Base-by-base conservation (phyloP, 2,329 filamentous ascomycete genomes). In the Neodidymelliopsis sp. region DNA sequence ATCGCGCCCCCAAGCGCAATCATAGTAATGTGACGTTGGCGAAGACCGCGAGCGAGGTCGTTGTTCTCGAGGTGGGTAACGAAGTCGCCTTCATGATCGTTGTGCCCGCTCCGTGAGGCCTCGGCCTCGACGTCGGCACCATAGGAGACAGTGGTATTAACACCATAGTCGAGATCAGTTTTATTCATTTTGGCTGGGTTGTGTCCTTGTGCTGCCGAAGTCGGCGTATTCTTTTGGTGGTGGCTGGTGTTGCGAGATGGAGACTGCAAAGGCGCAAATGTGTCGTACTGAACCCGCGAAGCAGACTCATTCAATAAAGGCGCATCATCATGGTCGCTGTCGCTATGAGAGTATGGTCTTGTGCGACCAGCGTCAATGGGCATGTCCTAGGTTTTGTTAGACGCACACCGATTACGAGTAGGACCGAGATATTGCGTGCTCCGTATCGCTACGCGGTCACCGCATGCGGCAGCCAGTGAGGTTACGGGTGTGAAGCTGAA, bases 1-100 rank as follows among this genome's bases (percentile, higher is more conserved):
- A 84, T 84, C 3, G 80, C 80, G 31, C 81, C 81, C 35, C 80
- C 81, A 7, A 84, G 73, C 6, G 81, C 81, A 59, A 85, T 84
- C 62, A 82, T 79, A 50, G 81, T 73, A 41, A 82, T 79, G 56
- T 83, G 81, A 52, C 80, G 72, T 47, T 78, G 75, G n/a, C 72
- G 65, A 13, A 79, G 64, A 10, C 59, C 60, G 16, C 62, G 40
- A 6, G 46, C 39, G 20, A 65, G 47, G 22, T 60, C 57, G 44
- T 51, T 60, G 23, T 66, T 60, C n/a, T 53, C 49, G 8, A 48
- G 34, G 19, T 44, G n/a, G 3, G 49, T 53, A 20, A 53, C 43
- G 11, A 53, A 53, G 29, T 53, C 44, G 39, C 49, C 49, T 7
- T 36, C 42, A 31, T 53, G 49, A 22, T 53, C 49, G 8, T 35